These are phyloP conservation scores for Sporothrix variecibatus DNA, from an alignment of 2,329 filamentous ascomycete genomes.

Conservation along the genomic window DNA sequence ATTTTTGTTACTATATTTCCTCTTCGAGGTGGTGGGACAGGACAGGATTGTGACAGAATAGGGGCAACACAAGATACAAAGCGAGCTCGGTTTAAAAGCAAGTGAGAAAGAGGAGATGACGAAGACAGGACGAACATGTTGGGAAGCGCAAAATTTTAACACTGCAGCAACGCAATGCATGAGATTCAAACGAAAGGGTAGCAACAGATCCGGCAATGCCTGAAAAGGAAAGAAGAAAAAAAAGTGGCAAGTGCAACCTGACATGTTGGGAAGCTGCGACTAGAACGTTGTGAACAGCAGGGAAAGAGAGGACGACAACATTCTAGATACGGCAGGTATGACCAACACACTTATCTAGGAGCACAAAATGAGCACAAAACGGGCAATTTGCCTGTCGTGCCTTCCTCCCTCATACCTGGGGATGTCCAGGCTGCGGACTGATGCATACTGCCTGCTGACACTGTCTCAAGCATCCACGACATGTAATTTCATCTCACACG, in stretches of 20 bases:
- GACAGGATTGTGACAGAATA: background rate
- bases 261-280: background rate
- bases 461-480: background rate
- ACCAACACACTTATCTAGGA: background rate
- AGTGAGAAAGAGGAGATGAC: background rate
- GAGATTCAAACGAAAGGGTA: background rate
- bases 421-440: background rate
- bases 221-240: background rate
- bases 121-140: background rate
- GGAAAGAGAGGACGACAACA: background rate
- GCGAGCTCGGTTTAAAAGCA: background rate
- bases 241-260: conserved; percentile 2
- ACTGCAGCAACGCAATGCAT: background rate
- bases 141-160: background rate
- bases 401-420: background rate
- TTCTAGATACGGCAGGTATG: background rate
- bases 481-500: background rate
- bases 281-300: background rate
- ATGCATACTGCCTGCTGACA: background rate
- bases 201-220: background rate
- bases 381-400: background rate
- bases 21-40: background rate
- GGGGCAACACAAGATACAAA: background rate
- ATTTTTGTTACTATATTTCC: background rate
- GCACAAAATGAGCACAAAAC: background rate